A percentile compares a stretch with the other conserved stretches of the same genome.
Evolutionary conservation across 2,329 filamentous ascomycete species (phyloP).

Genomic region (Fusarium aywerte): DNA sequence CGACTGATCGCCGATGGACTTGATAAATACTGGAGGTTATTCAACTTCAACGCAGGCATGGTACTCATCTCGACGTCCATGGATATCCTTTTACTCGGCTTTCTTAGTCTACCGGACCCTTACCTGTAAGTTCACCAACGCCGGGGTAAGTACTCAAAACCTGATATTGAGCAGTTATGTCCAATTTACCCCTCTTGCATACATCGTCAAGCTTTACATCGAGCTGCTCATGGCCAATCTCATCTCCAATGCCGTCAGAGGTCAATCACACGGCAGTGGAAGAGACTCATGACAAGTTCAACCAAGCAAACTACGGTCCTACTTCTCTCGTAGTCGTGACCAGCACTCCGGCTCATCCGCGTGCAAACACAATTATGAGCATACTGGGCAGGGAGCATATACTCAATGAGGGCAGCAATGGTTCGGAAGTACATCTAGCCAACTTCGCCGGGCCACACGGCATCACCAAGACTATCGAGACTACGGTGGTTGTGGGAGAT

Average conservation of each 20-base stretch:
- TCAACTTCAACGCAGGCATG: slow-evolving; percentile 61
- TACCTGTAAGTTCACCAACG: slow-evolving; percentile 8
- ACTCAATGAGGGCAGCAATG: background rate
- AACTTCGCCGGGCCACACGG: slow-evolving; percentile 16
- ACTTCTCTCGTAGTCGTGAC: slow-evolving; percentile 27
- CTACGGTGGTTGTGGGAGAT: slow-evolving; percentile 22
- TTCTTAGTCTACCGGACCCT: slow-evolving; percentile 38
- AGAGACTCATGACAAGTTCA: slow-evolving; percentile 12
- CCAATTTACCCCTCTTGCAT: slow-evolving; percentile 63
- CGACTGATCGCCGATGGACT: slow-evolving; percentile 60
- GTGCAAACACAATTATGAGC: slow-evolving; percentile 3
- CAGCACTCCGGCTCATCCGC: background rate
- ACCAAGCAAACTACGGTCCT: slow-evolving; percentile 16
- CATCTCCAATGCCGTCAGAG: slow-evolving; percentile 54
- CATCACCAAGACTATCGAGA: slow-evolving; percentile 34
- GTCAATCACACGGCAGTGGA: background rate
- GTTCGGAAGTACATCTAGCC: slow-evolving; percentile 26
- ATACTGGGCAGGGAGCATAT: slow-evolving; percentile 14
- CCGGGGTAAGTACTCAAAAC: background rate
- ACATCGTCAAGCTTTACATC: slow-evolving; percentile 64
- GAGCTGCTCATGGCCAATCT: slow-evolving; percentile 64
- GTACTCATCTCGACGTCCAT: slow-evolving; percentile 60
- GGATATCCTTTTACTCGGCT: slow-evolving; percentile 51
- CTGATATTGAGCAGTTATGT: slow-evolving; percentile 48
- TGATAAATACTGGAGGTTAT: slow-evolving; percentile 61